Evolutionary conservation across 1,284 basidiomycete species (phyloP).

Genomic region (Ceratobasidium theobromae): DNA sequence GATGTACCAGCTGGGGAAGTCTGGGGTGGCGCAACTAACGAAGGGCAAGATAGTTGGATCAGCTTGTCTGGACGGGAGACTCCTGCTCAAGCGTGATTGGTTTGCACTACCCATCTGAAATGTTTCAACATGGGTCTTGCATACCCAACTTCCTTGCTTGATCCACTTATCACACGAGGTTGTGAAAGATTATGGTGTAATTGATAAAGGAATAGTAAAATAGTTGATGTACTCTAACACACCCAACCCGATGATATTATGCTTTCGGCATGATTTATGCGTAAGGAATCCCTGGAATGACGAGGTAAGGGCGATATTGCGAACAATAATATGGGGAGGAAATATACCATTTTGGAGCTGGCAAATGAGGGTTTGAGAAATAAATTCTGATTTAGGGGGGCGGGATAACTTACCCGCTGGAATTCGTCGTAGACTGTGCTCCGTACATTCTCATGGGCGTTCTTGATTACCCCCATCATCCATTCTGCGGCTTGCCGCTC

Average conservation of each 20-base stretch:
- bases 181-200: background rate
- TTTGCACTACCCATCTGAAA: background rate
- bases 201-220: slow-evolving; percentile 13
- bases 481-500: slow-evolving; percentile 92
- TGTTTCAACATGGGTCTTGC: background rate
- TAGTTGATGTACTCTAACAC: slow-evolving; percentile 9
- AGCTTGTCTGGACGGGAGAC: slow-evolving; percentile 26
- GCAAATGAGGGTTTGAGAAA: background rate
- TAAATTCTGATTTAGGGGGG: background rate
- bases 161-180: background rate
- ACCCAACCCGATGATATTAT: slow-evolving; percentile 11
- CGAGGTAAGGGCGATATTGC: background rate
- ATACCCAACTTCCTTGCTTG: background rate
- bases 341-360: slow-evolving; percentile 35
- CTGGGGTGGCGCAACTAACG: background rate
- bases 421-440: slow-evolving; percentile 94
- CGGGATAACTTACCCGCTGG: slow-evolving; percentile 57
- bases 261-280: slow-evolving; percentile 5
- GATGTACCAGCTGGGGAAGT: slow-evolving; percentile 25
- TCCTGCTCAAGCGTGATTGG: background rate
- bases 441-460: slow-evolving; percentile 93
- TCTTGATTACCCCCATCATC: slow-evolving; percentile 85
- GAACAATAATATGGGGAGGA: background rate
- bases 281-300: slow-evolving; percentile 34
- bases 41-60: slow-evolving; percentile 19